Percentiles rank a stretch among this genome's conserved stretches.
Conservation (phyloP, 306 rosid genomes). For the Citrullus mucosospermus region DNA sequence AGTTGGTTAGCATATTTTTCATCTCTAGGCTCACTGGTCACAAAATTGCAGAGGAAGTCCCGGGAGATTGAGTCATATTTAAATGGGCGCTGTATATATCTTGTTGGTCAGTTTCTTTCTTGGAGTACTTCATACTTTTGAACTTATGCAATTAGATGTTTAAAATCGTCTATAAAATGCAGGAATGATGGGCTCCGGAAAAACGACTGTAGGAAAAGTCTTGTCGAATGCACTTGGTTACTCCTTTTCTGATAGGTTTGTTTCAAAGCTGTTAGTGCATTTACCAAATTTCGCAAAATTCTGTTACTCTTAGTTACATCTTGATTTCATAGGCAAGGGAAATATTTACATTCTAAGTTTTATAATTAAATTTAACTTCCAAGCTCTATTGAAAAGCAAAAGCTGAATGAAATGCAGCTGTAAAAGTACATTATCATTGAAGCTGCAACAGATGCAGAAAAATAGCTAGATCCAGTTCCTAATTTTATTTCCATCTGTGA, state of each 20-base stretch:
- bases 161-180: slow-evolving; percentile 22
- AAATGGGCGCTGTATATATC: slow-evolving; percentile 81
- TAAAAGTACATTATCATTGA: not conserved
- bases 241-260: slow-evolving; percentile 75
- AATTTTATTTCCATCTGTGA: not conserved
- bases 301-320: not conserved
- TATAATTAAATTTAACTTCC: not conserved
- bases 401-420: not conserved
- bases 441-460: not conserved
- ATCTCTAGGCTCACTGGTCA: slow-evolving; percentile 31
- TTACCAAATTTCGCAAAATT: not conserved
- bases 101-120: slow-evolving; percentile 74
- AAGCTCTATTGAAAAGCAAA: not conserved
- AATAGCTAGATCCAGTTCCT: not conserved
- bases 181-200: slow-evolving; percentile 99
- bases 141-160: not conserved
- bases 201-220: slow-evolving; percentile 90
- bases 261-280: slow-evolving; percentile 11
- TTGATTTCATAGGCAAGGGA: not conserved
- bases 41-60: slow-evolving; percentile 57
- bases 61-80: slow-evolving; percentile 61
- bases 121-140: slow-evolving; percentile 13
- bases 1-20: slow-evolving; percentile 9
- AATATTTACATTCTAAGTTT: not conserved
- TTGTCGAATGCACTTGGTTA: slow-evolving; percentile 65